Evolutionary conservation across 768 basidiomycete genomes (phyloP).

Genomic region (Austroboletus eburneus): DNA sequence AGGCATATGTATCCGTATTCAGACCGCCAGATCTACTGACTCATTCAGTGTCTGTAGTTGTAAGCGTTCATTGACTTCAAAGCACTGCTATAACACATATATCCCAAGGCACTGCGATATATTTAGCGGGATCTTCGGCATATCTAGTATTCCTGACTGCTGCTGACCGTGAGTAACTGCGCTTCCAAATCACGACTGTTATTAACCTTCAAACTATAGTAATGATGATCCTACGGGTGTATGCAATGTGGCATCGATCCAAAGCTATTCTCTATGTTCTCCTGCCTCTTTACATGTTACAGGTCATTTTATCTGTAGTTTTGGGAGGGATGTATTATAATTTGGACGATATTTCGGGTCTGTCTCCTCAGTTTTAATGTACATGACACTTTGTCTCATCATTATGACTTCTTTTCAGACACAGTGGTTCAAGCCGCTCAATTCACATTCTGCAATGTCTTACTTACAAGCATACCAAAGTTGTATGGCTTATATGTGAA

Average conservation of each 20-base stretch:
- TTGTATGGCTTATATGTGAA: not conserved
- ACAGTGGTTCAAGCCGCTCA: not conserved
- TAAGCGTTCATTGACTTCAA: not conserved
- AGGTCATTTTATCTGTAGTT: not conserved
- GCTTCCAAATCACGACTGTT: not conserved
- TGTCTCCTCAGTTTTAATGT: not conserved
- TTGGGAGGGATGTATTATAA: not conserved
- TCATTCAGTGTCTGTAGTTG: constrained; percentile 1
- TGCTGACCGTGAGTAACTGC: constrained; percentile 13
- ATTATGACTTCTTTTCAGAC: not conserved
- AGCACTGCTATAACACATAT: not conserved
- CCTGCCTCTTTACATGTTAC: not conserved
- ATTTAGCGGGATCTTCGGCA: constrained; percentile 4
- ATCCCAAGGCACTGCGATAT: constrained; percentile 1
- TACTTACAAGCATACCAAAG: not conserved
- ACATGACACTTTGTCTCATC: too few species aligned
- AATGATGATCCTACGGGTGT: constrained; percentile 18
- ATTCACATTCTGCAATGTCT: not conserved
- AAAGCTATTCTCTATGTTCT: constrained; percentile 5
- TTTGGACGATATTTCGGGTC: constrained; percentile 4
- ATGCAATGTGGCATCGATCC: constrained; percentile 12
- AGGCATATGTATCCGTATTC: constrained; percentile 4
- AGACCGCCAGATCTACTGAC: not conserved
- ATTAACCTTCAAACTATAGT: constrained; percentile 1
- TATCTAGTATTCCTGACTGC: constrained; percentile 11